These are phyloP conservation scores for Opeltia flavorubescens DNA, from an alignment of 495 filamentous ascomycete genomes.

Conservation along the genomic window DNA sequence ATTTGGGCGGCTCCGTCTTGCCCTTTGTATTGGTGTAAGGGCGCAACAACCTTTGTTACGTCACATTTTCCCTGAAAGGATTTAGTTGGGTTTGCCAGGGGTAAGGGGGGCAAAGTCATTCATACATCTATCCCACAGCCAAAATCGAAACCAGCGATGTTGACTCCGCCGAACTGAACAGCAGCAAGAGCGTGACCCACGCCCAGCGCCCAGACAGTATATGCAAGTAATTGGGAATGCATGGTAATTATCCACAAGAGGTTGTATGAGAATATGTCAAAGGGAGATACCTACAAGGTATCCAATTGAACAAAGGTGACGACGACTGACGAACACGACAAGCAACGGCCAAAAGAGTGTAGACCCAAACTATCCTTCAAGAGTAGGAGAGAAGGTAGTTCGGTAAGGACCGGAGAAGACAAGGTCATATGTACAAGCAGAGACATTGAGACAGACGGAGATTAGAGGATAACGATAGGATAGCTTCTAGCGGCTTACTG, in stretches of 20 bases:
- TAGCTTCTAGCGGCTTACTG: neutral
- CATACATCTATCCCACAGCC: slow-evolving; percentile 12
- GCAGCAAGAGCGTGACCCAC: slow-evolving; percentile 9
- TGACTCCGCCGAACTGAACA: slow-evolving; percentile 24
- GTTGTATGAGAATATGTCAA: neutral
- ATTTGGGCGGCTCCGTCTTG: slow-evolving; percentile 32
- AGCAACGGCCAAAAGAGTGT: neutral
- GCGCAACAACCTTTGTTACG: slow-evolving; percentile 3
- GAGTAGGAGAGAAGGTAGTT: neutral
- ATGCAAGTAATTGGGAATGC: neutral
- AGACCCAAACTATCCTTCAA: neutral
- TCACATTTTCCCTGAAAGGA: neutral
- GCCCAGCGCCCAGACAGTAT: slow-evolving; percentile 3
- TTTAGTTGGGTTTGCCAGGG: neutral
- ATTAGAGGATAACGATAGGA: neutral
- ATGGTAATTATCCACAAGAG: neutral
- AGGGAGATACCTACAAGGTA: neutral
- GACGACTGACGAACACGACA: neutral
- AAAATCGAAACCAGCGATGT: slow-evolving; percentile 28
- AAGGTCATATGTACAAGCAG: neutral
- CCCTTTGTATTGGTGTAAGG: slow-evolving; percentile 4
- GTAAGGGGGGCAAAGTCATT: neutral
- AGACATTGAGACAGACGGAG: neutral
- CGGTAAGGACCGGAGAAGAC: neutral
- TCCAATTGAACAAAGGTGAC: neutral